A percentile compares a stretch with the other conserved stretches of the same genome.
Evolutionary conservation across 1,284 basidiomycete genomes (phyloP).

Genomic region (Apiotrichum veenhuisii): DNA sequence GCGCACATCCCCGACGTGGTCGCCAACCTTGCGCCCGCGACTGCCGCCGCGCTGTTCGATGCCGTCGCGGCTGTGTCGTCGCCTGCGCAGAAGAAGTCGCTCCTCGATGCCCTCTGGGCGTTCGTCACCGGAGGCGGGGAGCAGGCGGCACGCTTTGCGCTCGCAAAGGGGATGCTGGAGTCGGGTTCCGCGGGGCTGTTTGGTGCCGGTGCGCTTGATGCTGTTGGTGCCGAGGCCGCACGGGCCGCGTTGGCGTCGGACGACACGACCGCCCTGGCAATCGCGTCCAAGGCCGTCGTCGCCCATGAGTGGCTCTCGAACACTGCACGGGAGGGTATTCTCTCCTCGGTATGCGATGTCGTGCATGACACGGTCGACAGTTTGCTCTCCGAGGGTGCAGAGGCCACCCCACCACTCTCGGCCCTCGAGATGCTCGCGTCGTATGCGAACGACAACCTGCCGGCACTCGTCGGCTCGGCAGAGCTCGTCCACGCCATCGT

Average conservation of each 20-base stretch:
- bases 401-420: constrained; percentile 6
- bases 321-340: constrained; percentile 27
- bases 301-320: constrained; percentile 23
- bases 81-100: constrained; percentile 4
- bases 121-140: constrained; percentile 15
- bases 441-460: constrained; percentile 28
- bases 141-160: constrained; percentile 22
- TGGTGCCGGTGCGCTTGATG: constrained; percentile 24
- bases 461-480: constrained; percentile 28
- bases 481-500: constrained; percentile 31
- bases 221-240: constrained; percentile 30
- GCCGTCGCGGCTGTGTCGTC: constrained; percentile 8
- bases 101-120: constrained; percentile 12
- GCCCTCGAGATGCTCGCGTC: constrained; percentile 32
- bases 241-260: constrained; percentile 26
- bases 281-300: constrained; percentile 16
- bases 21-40: constrained; percentile 12
- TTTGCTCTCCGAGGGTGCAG: constrained; percentile 22
- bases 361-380: constrained; percentile 54
- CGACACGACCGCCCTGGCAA: constrained; percentile 15
- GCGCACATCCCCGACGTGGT: constrained; percentile 20
- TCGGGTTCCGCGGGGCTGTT: constrained; percentile 13
- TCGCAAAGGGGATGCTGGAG: constrained; percentile 13
- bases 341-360: constrained; percentile 48
- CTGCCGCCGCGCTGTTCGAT: constrained; percentile 18